A percentile compares a stretch with the other conserved stretches of the same genome.
These are phyloP conservation scores for Steccherinum ochraceum DNA, from an alignment of 768 basidiomycete species.

Conservation along the genomic window DNA sequence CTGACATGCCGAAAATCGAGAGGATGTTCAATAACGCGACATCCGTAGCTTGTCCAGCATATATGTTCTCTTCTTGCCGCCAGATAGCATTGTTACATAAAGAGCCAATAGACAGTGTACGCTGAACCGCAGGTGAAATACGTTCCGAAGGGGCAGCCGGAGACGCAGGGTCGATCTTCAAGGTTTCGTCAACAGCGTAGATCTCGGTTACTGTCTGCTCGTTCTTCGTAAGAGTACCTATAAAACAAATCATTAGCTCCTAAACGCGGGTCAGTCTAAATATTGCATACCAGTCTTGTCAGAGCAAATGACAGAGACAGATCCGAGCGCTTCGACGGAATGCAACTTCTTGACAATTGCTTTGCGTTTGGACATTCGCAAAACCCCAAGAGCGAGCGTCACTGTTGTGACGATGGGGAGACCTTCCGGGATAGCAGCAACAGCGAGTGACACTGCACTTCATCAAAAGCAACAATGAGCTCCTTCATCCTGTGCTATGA, in stretches of 20 bases:
- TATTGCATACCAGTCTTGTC: conserved; percentile 79
- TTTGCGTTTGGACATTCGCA: conserved; percentile 90
- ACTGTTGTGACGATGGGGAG: conserved; percentile 96
- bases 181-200: conserved; percentile 80
- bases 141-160: conserved; percentile 29
- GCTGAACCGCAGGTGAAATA: conserved; percentile 62
- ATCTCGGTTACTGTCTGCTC: conserved; percentile 91
- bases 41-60: conserved; percentile 88
- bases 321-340: conserved; percentile 89
- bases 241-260: neutral
- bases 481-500: neutral
- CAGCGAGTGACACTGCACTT: conserved; percentile 82
- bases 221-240: conserved; percentile 89
- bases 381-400: conserved; percentile 88
- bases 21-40: conserved; percentile 85
- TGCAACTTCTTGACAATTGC: conserved; percentile 97
- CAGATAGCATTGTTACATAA: conserved; percentile 81
- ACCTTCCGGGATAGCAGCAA: conserved; percentile 98
- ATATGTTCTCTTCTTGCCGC: conserved; percentile 62
- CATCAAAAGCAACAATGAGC: conserved; percentile 12
- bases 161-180: conserved; percentile 55
- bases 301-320: conserved; percentile 95
- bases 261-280: neutral
- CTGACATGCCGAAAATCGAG: conserved; percentile 55
- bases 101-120: conserved; percentile 75